These are phyloP conservation scores for Monosporozyma unispora DNA, from an alignment of 805 yeast genomes.

Conservation along the genomic window DNA sequence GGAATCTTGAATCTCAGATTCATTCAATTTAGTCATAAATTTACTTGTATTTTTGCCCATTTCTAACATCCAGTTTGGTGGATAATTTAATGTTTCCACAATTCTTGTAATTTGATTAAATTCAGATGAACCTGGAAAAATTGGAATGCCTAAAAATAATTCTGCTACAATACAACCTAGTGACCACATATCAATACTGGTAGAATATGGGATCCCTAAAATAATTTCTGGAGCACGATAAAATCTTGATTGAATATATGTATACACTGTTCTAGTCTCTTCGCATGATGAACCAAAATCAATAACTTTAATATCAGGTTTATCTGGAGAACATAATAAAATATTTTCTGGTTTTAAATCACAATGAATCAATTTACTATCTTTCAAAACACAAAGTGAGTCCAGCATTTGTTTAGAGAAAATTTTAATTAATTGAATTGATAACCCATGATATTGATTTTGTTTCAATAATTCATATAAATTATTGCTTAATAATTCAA, in stretches of 20 bases:
- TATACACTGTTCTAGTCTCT: slow-evolving; percentile 78
- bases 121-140: slow-evolving; percentile 92
- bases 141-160: slow-evolving; percentile 79
- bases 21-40: slow-evolving; percentile 34
- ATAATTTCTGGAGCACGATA: slow-evolving; percentile 94
- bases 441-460: slow-evolving; percentile 86
- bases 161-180: slow-evolving; percentile 90
- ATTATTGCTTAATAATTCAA: slow-evolving; percentile 81
- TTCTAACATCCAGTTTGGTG: slow-evolving; percentile 95
- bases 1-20: slow-evolving; percentile 2
- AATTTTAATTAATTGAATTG: slow-evolving; percentile 65
- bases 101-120: slow-evolving; percentile 83
- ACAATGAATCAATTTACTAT: slow-evolving; percentile 83
- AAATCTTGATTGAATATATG: slow-evolving; percentile 87
- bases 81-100: slow-evolving; percentile 70
- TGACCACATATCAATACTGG: slow-evolving; percentile 97
- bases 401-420: slow-evolving; percentile 77
- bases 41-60: slow-evolving; percentile 78
- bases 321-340: slow-evolving; percentile 56
- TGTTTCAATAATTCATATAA: slow-evolving; percentile 85
- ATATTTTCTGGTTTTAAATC: slow-evolving; percentile 96
- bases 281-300: slow-evolving; percentile 97
- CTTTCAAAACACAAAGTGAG: slow-evolving; percentile 70
- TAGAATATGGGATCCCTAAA: slow-evolving; percentile 82
- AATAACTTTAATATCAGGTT: slow-evolving; percentile 81